Evolutionary conservation across 2,329 filamentous ascomycete genomes (phyloP), one percentile per base, ranked within the genome.

Genomic region (Mollisiaceae sp.): DNA sequence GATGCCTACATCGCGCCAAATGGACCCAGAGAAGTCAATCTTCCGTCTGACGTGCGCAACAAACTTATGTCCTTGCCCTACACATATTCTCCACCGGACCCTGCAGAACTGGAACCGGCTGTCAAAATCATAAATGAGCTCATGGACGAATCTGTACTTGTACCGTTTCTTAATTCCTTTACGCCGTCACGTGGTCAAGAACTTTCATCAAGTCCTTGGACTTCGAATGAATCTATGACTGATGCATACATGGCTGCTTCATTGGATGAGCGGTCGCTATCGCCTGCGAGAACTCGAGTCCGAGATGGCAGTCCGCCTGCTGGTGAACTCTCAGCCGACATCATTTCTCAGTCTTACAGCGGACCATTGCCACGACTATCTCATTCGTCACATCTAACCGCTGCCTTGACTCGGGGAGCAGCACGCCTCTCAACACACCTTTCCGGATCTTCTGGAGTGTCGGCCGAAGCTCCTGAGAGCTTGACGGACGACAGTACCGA

Each of bases 121-220:
- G 91, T 97, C 27, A 86, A 86, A 67, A 96, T 97, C 67, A 92
- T 97, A 47, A 94, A 94, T 77, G 95, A 98, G 72, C 82, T 99
- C 63, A 98, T 99, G 94, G 96, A 97, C 73, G 95, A 98, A 77
- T 97, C 94, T 3, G 92, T 98, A 0, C 83, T 98, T 60, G 89
- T 97, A 0, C 94, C 94, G 0, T 99, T 98, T 76, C 84, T 98
- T 62, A 94, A 97, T 68, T 75, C 75, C 8, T 70, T 76, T 4
- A 67, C 67, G 32, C 69, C 72, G 35, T 65, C 73, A 65, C 71
- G 72, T 59, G 70, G 66, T 1, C 56, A 72, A 1, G 72, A 73
- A 14, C 67, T 70, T 4, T 65, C 66, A 43, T 57, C 66, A 22
- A 73, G 67, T 60, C 74, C 74, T 22, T 77, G 74, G 74, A 68